phyloP scores from a whole-genome alignment of 2,329 filamentous ascomycete species.

The Epichloe gansuensis region DNA sequence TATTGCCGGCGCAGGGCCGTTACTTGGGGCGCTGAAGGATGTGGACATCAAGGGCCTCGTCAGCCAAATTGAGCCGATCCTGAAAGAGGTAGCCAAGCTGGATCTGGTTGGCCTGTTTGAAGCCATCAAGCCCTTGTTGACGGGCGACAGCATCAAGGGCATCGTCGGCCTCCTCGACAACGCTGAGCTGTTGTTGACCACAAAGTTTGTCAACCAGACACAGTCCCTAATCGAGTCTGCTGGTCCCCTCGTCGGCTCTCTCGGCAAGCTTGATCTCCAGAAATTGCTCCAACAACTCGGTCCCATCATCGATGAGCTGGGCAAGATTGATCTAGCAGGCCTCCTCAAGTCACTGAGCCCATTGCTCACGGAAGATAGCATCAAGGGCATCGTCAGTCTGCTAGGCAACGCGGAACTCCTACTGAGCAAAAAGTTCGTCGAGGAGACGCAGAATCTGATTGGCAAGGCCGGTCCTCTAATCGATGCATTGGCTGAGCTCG shows the following conservation, averaged over 20 bases:
- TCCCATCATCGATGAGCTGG: conserved; percentile 17
- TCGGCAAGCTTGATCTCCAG: conserved; percentile 23
- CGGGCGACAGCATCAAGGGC: conserved; percentile 13
- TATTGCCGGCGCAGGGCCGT: conserved; percentile 14
- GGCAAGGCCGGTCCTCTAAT: conserved; percentile 19
- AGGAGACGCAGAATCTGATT: conserved; percentile 20
- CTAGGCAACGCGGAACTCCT: conserved; percentile 21
- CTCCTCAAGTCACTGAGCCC: conserved; percentile 17
- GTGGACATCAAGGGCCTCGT: conserved; percentile 12
- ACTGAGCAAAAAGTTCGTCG: conserved; percentile 20
- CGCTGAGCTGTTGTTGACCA: conserved; percentile 18
- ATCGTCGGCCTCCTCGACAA: conserved; percentile 19
- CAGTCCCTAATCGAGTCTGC: conserved; percentile 16
- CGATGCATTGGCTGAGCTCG: conserved; percentile 7
- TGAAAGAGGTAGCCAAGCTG: conserved; percentile 9
- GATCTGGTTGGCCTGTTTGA: conserved; percentile 3
- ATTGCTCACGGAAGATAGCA: conserved; percentile 18
- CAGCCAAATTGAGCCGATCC: conserved; percentile 16
- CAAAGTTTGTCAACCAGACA: conserved; percentile 20
- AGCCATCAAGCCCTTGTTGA: conserved; percentile 9
- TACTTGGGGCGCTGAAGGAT: conserved; percentile 23
- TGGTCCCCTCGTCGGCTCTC: conserved; percentile 19
- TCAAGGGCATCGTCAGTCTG: conserved; percentile 21
- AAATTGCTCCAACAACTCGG: conserved; percentile 19
- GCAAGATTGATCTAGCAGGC: conserved; percentile 20